These are phyloP conservation scores for Exophiala lecanii-corni DNA, from an alignment of 2,329 filamentous ascomycete genomes.

Conservation along the genomic window DNA sequence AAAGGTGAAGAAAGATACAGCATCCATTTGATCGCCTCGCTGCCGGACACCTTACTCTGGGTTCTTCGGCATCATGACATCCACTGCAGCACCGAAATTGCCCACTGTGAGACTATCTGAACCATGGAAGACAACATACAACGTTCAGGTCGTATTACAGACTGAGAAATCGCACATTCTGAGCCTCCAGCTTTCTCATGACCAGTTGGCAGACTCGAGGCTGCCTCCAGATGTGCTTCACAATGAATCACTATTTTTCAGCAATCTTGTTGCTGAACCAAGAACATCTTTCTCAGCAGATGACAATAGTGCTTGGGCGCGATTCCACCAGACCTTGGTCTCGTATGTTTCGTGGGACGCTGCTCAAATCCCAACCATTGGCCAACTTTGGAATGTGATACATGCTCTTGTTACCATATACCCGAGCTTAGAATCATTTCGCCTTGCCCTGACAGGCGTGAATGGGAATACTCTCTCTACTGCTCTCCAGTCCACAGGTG, in stretches of 20 bases:
- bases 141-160: conserved; percentile 19
- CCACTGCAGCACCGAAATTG: background rate
- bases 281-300: conserved; percentile 23
- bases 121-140: conserved; percentile 25
- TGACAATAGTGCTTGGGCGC: conserved; percentile 39
- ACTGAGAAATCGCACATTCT: conserved; percentile 15
- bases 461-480: conserved; percentile 24
- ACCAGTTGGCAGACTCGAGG: conserved; percentile 19
- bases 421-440: conserved; percentile 33
- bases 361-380: conserved; percentile 29
- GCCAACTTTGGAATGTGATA: conserved; percentile 38
- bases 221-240: conserved; percentile 29
- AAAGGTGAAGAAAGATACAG: no score
- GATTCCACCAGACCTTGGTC: conserved; percentile 30
- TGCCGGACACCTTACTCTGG: no score
- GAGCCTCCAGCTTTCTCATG: conserved; percentile 23
- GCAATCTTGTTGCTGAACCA: conserved; percentile 27
- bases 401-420: conserved; percentile 34
- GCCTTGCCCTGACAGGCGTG: conserved; percentile 31
- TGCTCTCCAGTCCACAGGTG: conserved; percentile 34
- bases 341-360: conserved; percentile 34
- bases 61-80: no score
- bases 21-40: no score
- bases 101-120: conserved; percentile 22
- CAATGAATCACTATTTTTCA: conserved; percentile 30